Conservation (phyloP, 306 rosid species). For the Vigna radiata region DNA sequence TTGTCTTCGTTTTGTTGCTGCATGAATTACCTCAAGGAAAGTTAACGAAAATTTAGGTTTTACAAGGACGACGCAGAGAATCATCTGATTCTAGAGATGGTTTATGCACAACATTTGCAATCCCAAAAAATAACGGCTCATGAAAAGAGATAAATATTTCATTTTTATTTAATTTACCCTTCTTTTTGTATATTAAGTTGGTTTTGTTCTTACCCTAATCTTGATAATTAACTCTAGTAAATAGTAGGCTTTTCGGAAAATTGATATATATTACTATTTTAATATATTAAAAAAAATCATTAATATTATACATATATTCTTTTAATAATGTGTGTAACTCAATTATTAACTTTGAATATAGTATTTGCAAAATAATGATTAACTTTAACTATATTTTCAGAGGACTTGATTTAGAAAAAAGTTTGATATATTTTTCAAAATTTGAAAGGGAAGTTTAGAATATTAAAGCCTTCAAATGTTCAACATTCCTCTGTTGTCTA, state of each 20-base stretch:
- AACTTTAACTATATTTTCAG: no score
- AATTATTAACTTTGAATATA: no score
- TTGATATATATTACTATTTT: no score
- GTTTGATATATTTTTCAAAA: not conserved
- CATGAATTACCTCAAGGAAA: not conserved
- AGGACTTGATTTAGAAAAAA: not conserved
- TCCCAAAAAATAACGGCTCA: not conserved
- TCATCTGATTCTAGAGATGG: not conserved
- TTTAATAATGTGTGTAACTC: no score
- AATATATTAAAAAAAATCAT: no score
- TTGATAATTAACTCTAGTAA: no score
- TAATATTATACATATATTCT: no score
- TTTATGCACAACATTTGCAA: not conserved
- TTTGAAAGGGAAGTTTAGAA: not conserved
- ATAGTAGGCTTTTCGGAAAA: no score
- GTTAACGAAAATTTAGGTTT: not conserved
- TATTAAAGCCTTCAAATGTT: not conserved
- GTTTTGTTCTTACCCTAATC: no score
- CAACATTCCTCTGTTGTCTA: not conserved
- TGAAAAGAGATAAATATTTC: not conserved
- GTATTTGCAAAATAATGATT: no score
- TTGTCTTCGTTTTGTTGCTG: not conserved
- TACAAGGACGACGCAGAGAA: not conserved
- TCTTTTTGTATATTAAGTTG: not conserved
- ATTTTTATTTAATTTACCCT: not conserved